Evolutionary conservation across 768 basidiomycete species (phyloP), one percentile per base, ranked within the genome.

Genomic region (Rhodotorula graminis): DNA sequence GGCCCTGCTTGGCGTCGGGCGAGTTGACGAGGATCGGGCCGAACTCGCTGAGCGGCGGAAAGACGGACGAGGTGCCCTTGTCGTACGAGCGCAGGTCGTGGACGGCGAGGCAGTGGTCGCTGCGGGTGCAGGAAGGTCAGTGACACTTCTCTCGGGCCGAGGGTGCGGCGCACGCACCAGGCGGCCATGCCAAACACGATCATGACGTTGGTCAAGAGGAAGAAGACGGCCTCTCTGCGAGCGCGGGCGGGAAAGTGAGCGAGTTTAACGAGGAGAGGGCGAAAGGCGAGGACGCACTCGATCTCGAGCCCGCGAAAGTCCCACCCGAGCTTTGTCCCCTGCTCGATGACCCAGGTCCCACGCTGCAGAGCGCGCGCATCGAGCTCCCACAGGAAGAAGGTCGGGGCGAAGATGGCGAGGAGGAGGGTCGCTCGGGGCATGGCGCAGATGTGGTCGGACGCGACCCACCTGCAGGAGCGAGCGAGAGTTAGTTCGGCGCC

Each of bases 201-300:
- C 69, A 77, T 67, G 18, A 73, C 23, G 53, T 77, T 77, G 27
- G 74, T 75, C 16, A 75, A 47, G 5, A 77, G 57, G 70, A 77
- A 77, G 74, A 77, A 77, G 31, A 73, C 64, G 11, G 76, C 76
- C 37, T 77, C 76, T 46, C 74, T 75, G 70, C 21, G 42, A 31
- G 49, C 27, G 9, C n/a, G 31, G 31, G 21, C 57, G 49, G 9
- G 12, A 29, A 9, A 15, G 27, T 9, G 29, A 55, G 50, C 44
- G 31, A 29, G 25, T 37, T 27, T 5, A n/a, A 9, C 12, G 3
- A 55, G 37, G 46, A 31, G 6, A 23, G 33, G 37, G 46, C 25
- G 6, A 23, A 27, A 15, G 33, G 31, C 18, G 2, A 15, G 23
- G 31, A 44, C 74, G 63, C 47, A 75, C 74, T 75, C 74, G 25